Evolutionary conservation across 1,284 basidiomycete species (phyloP), one percentile per base, ranked within the genome.

Genomic region (Ceratobasidium theobromae): DNA sequence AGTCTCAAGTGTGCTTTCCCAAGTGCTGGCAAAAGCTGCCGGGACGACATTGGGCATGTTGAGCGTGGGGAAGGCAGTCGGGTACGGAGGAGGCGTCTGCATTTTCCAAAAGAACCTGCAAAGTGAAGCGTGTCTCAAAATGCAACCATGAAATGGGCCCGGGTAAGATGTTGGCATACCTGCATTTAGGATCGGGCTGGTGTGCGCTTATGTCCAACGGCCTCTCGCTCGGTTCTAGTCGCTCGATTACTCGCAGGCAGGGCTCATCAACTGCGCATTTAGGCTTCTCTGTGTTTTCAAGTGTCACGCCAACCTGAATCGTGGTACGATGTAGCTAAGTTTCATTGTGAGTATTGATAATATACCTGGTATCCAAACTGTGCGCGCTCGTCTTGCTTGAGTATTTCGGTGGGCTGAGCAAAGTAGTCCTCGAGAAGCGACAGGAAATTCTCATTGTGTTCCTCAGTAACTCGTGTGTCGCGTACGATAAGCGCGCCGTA

Each of bases 261-360:
- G 87, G 84, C 68, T 88, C 86, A 72, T 91, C 83, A 51, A 86
- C 81, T 49, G 87, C 88, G 75, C 93, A 95, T 75, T 90, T 92
- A 6, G 91, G 91, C 74, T 92, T 93, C 77, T 96, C 93, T 0
- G 93, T 96, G 75, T 94, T 93, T 77, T 95, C 93, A 21, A 95
- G 84, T 0, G 93, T 94, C 9, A 92, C 91, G 1, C 92, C 92
- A 69, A 91, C 77, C 69, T 81, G 79, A 95, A 89, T 0, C 91
- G 90, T 16, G 86, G 82, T 74, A 91, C 87, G 69, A 95, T 93
- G 70, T 88, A 89, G 55, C 82, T 81, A 57, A 14, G 27, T n/a
- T 27, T 28, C 21, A 30, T 16, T 16, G 16, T 11, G 2, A 54
- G 18, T 21, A 21, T 9, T 21, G 6, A 6, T 5, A 45, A 78